Evolutionary conservation across 768 basidiomycete species (phyloP).

Genomic region (Suillus decipiens): DNA sequence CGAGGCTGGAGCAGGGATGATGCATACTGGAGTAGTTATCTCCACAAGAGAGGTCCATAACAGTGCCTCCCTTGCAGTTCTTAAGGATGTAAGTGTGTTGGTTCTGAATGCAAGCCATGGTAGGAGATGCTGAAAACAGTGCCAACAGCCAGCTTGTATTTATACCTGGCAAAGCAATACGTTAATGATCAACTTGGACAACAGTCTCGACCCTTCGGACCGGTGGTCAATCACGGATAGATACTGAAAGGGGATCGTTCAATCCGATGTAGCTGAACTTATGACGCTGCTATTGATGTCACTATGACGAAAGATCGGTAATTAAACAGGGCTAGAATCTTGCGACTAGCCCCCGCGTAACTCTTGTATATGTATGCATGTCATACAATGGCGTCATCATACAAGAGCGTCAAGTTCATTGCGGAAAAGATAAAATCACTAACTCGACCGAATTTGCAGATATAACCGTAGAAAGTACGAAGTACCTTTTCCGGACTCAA

Average conservation of each 20-base stretch:
- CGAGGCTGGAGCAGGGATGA: not conserved
- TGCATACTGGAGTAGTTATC: constrained; percentile 50
- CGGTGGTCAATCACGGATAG: not conserved
- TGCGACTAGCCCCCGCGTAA: not conserved
- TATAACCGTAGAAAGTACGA: too few species aligned
- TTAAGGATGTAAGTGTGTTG: constrained; percentile 46
- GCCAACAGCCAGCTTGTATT: not conserved
- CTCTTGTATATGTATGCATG: not conserved
- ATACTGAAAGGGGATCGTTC: not conserved
- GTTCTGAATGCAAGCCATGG: constrained; percentile 30
- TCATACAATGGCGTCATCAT: not conserved
- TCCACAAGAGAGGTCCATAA: constrained; percentile 54
- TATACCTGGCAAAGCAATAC: constrained; percentile 3
- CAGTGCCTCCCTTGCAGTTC: constrained; percentile 54
- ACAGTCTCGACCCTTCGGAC: too few species aligned
- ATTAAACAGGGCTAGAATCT: not conserved
- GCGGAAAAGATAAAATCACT: too few species aligned
- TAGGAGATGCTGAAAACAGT: not conserved
- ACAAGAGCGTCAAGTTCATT: not conserved
- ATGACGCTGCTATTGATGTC: constrained; percentile 1
- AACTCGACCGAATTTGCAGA: too few species aligned
- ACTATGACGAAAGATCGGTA: constrained; percentile 1
- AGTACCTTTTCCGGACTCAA: too few species aligned
- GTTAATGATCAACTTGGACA: not conserved
- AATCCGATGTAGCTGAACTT: not conserved